Conservation (phyloP, 768 basidiomycete genomes). For the Calocybe gangraenosa region DNA sequence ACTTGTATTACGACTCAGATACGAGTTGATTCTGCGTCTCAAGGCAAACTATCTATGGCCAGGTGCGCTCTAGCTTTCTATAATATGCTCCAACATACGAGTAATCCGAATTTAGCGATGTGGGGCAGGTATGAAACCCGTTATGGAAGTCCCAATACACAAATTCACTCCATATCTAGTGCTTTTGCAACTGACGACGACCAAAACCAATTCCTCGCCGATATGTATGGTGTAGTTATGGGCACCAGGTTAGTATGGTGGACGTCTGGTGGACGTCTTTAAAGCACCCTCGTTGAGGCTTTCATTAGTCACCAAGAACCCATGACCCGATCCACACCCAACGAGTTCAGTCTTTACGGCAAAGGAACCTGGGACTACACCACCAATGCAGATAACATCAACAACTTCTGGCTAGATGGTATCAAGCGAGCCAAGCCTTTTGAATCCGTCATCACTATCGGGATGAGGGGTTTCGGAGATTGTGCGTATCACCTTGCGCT, state of each 20-base stretch:
- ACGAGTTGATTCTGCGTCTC: constrained; percentile 63
- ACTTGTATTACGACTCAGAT: constrained; percentile 32
- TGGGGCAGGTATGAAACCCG: constrained; percentile 33
- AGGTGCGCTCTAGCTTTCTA: constrained; percentile 26
- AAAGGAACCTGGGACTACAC: constrained; percentile 60
- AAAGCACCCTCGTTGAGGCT: not conserved
- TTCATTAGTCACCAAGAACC: constrained; percentile 60
- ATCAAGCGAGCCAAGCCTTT: constrained; percentile 53
- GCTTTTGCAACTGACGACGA: constrained; percentile 60
- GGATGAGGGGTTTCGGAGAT: constrained; percentile 64
- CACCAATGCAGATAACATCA: constrained; percentile 49
- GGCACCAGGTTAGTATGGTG: constrained; percentile 46
- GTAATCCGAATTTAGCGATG: constrained; percentile 26
- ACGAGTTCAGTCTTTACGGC: constrained; percentile 57
- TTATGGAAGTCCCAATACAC: not conserved
- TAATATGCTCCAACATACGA: not conserved
- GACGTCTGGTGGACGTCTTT: not conserved
- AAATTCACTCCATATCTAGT: constrained; percentile 18
- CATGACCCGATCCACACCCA: constrained; percentile 69
- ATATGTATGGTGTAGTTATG: constrained; percentile 66
- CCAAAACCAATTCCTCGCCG: constrained; percentile 57
- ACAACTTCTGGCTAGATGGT: constrained; percentile 58
- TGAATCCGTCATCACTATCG: constrained; percentile 62
- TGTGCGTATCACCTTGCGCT: constrained; percentile 26
- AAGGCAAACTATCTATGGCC: constrained; percentile 75